Evolutionary conservation across 352 stramenopile genomes (phyloP).

Genomic region (Aphanomyces invadans): DNA sequence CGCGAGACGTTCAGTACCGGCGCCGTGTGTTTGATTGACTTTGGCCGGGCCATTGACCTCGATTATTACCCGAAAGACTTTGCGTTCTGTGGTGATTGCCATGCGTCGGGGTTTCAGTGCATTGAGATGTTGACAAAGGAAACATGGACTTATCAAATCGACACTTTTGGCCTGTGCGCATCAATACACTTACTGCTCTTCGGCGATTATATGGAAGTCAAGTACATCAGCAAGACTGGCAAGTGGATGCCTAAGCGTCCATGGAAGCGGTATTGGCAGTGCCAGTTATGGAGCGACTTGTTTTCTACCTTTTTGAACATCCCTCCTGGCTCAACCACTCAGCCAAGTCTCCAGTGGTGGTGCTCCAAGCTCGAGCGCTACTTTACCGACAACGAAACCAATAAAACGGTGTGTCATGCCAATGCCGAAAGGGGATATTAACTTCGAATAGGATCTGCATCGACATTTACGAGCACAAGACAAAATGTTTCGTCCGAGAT

Average conservation of each 20-base stretch:
- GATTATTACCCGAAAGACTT: conserved; percentile 44
- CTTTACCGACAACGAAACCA: background rate
- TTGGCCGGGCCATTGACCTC: conserved; percentile 74
- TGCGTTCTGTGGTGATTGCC: conserved; percentile 63
- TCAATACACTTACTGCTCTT: conserved; percentile 80
- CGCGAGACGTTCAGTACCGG: conserved; percentile 30
- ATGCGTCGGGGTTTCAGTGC: conserved; percentile 78
- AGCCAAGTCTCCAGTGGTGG: conserved; percentile 31
- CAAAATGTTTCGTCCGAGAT: background rate
- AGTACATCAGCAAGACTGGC: conserved; percentile 23
- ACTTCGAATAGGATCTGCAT: too few species aligned
- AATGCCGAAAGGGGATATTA: too few species aligned
- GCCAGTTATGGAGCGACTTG: conserved; percentile 57
- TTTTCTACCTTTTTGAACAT: conserved; percentile 73
- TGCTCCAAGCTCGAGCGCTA: background rate
- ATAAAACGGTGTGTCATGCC: background rate
- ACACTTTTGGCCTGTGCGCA: conserved; percentile 71
- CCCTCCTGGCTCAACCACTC: conserved; percentile 48
- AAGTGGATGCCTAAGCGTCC: conserved; percentile 42
- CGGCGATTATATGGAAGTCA: conserved; percentile 76
- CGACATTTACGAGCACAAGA: background rate
- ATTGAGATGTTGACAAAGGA: conserved; percentile 71
- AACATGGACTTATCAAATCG: conserved; percentile 78
- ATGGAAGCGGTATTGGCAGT: conserved; percentile 79
- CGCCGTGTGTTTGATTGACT: conserved; percentile 72